Percentiles rank a stretch among this genome's conserved stretches.
These are phyloP conservation scores for Allomyces macrogynus DNA, from an alignment of 192 early-diverging fungal genomes.

Conservation along the genomic window DNA sequence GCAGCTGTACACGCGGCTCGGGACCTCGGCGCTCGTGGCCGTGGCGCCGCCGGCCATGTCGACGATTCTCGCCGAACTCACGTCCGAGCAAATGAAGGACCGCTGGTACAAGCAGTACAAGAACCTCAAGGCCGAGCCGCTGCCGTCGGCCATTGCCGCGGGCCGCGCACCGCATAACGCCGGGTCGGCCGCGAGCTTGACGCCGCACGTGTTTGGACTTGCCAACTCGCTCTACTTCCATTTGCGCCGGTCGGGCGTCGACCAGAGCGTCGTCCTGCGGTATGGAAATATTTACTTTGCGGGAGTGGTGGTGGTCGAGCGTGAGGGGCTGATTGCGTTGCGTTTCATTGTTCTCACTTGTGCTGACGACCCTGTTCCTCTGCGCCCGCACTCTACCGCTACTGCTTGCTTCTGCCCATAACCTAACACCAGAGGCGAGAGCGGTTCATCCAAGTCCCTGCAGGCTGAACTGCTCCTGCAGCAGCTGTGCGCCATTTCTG, in stretches of 20 bases:
- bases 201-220: conserved; percentile 68
- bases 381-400: too few species aligned
- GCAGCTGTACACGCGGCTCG: neutral
- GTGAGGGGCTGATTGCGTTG: too few species aligned
- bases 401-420: too few species aligned
- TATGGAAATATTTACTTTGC: conserved; percentile 20
- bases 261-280: conserved; percentile 78
- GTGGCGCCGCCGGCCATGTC: neutral
- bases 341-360: too few species aligned
- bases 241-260: conserved; percentile 64
- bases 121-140: neutral
- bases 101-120: neutral
- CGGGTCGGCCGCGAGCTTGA: conserved; percentile 10
- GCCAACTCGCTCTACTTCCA: conserved; percentile 71
- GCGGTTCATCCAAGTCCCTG: neutral
- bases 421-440: neutral
- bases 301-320: too few species aligned
- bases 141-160: neutral
- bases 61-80: neutral
- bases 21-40: neutral
- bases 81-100: neutral
- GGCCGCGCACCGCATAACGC: neutral
- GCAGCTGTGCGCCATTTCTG: conserved; percentile 4
- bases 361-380: too few species aligned
- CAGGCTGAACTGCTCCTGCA: neutral